phyloP scores from a whole-genome alignment of 2,329 filamentous ascomycete genomes.

The Biscogniauxia mediterranea region DNA sequence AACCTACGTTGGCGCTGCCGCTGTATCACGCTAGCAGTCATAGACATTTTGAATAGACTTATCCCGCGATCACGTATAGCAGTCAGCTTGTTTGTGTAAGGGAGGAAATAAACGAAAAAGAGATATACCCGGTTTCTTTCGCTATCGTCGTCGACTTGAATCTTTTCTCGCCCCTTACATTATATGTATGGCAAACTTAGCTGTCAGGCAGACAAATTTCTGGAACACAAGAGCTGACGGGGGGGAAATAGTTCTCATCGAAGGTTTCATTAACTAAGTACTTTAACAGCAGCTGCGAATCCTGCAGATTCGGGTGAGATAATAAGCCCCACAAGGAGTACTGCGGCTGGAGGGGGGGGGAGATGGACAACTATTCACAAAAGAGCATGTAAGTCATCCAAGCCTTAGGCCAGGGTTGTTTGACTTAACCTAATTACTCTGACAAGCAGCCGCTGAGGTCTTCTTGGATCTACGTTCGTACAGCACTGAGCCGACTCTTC shows the following conservation, averaged over 20 bases:
- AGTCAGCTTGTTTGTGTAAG: background rate
- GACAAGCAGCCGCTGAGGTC: background rate
- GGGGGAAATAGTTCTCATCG: background rate
- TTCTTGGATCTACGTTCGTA: background rate
- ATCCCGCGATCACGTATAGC: background rate
- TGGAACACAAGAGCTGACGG: background rate
- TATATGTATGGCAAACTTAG: background rate
- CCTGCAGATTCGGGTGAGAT: background rate
- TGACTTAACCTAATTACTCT: background rate
- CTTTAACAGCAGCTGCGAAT: background rate
- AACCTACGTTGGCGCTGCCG: constrained; percentile 35
- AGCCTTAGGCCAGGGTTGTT: background rate
- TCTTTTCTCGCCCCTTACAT: background rate
- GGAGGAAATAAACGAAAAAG: too few relatives aligned
- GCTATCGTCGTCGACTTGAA: background rate
- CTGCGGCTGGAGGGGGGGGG: background rate
- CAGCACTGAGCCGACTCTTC: background rate
- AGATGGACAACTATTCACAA: background rate
- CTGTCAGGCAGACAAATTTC: background rate
- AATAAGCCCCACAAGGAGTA: background rate
- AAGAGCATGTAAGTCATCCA: background rate
- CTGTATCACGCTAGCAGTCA: constrained; percentile 19
- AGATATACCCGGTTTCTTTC: background rate
- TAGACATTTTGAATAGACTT: constrained; percentile 65
- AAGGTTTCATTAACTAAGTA: background rate